phyloP scores from a whole-genome alignment of 805 yeast species.

The Kodamaea kakaduensis region DNA sequence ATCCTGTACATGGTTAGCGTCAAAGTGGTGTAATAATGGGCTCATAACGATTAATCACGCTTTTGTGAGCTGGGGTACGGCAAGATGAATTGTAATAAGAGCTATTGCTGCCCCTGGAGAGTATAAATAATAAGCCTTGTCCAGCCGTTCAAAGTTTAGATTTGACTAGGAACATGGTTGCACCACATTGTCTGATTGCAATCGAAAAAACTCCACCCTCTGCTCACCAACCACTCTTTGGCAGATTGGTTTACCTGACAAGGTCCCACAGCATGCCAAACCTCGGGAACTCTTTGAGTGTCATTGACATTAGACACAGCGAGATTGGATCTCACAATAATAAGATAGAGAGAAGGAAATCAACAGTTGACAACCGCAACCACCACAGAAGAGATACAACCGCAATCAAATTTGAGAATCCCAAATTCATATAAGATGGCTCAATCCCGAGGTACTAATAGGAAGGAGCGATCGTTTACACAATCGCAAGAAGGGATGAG shows the following conservation, averaged over 20 bases:
- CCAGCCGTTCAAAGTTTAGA: neutral
- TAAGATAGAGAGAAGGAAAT: conserved; percentile 4
- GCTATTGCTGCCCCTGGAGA: conserved; percentile 5
- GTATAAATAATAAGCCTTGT: conserved; percentile 1
- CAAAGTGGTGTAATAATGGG: too few relatives aligned
- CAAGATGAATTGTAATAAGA: too few relatives aligned
- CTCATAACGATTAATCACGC: too few relatives aligned
- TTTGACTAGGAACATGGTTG: neutral
- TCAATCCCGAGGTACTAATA: neutral
- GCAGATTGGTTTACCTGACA: conserved; percentile 6
- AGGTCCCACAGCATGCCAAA: conserved; percentile 9
- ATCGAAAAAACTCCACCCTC: neutral
- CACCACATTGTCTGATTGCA: conserved; percentile 7
- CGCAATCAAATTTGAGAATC: conserved; percentile 44
- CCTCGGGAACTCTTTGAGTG: conserved; percentile 4
- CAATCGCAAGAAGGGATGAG: neutral
- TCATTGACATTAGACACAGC: conserved; percentile 4
- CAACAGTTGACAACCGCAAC: conserved; percentile 14
- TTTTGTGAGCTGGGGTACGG: too few relatives aligned
- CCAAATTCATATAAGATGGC: conserved; percentile 15
- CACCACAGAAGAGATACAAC: conserved; percentile 46
- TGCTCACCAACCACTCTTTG: conserved; percentile 4
- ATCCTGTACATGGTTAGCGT: too few relatives aligned
- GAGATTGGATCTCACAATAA: neutral
- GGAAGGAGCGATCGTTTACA: neutral